Evolutionary conservation across 1,284 basidiomycete species (phyloP).

Genomic region (Pyrrhoderma lamaoense): DNA sequence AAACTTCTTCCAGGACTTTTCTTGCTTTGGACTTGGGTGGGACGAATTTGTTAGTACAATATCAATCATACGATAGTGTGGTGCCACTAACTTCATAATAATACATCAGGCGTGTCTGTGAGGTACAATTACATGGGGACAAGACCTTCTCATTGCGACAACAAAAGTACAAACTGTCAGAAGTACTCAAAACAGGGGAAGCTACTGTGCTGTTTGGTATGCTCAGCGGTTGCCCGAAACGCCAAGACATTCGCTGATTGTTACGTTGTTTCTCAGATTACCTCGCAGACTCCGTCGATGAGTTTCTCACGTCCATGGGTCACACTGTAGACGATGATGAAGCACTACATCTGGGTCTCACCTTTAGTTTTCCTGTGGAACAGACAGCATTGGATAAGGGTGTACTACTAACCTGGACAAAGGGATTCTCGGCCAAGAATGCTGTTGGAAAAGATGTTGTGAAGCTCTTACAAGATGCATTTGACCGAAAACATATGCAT

Average conservation of each 20-base stretch:
- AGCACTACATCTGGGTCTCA: slow-evolving; percentile 80
- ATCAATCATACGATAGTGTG: neutral
- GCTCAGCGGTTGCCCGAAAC: slow-evolving; percentile 23
- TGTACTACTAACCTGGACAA: slow-evolving; percentile 94
- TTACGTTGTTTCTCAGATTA: slow-evolving; percentile 56
- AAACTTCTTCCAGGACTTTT: slow-evolving; percentile 59
- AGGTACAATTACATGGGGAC: slow-evolving; percentile 84
- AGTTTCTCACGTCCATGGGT: slow-evolving; percentile 68
- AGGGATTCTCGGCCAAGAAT: slow-evolving; percentile 87
- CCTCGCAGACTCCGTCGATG: slow-evolving; percentile 92
- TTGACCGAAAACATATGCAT: slow-evolving; percentile 90
- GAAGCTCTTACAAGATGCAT: slow-evolving; percentile 85
- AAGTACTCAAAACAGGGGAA: slow-evolving; percentile 84
- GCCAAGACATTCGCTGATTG: neutral
- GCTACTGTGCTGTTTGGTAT: slow-evolving; percentile 76
- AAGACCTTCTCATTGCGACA: slow-evolving; percentile 84
- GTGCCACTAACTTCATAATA: slow-evolving; percentile 9
- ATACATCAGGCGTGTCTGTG: slow-evolving; percentile 80
- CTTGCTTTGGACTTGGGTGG: slow-evolving; percentile 92
- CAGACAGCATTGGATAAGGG: slow-evolving; percentile 90
- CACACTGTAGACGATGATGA: slow-evolving; percentile 29
- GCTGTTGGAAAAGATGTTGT: slow-evolving; percentile 93
- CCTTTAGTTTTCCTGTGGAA: slow-evolving; percentile 96
- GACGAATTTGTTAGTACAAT: slow-evolving; percentile 75
- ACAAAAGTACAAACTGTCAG: slow-evolving; percentile 92